Percentiles rank a stretch among this genome's conserved stretches.
These are phyloP conservation scores for Fennellomyces sp. DNA, from an alignment of 371 early-diverging fungal genomes.

Conservation along the genomic window DNA sequence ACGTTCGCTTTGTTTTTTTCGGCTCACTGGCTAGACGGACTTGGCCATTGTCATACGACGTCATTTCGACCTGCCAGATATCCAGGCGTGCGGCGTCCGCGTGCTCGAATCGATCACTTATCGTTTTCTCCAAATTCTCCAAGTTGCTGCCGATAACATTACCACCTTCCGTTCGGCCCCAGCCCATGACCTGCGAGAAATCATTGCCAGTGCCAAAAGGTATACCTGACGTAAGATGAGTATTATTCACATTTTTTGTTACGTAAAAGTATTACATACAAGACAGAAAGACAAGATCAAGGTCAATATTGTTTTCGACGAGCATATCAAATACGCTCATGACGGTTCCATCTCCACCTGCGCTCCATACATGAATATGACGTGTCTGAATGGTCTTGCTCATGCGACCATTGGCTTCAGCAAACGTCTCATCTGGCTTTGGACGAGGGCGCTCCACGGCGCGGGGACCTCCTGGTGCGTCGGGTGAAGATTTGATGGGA, in stretches of 20 bases:
- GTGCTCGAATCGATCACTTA: conserved; percentile 52
- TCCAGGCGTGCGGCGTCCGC: conserved; percentile 63
- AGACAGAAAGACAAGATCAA: conserved; percentile 60
- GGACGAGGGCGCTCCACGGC: neutral
- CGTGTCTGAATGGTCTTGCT: conserved; percentile 13
- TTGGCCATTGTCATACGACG: conserved; percentile 51
- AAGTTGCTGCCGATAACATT: conserved; percentile 50
- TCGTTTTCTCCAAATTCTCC: conserved; percentile 40
- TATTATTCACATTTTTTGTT: neutral
- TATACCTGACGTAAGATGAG: conserved; percentile 45
- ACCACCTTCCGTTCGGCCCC: conserved; percentile 62
- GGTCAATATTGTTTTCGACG: conserved; percentile 49
- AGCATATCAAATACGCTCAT: conserved; percentile 62
- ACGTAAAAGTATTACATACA: conserved; percentile 26
- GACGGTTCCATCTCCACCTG: conserved; percentile 71
- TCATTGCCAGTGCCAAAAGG: conserved; percentile 74
- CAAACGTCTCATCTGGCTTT: neutral
- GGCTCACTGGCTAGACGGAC: conserved; percentile 43
- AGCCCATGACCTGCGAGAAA: conserved; percentile 65
- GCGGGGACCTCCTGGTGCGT: neutral
- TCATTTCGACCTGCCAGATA: conserved; percentile 59
- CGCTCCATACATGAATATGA: conserved; percentile 68
- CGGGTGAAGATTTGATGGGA: neutral
- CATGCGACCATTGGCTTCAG: neutral
- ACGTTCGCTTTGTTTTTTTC: conserved; percentile 21